Evolutionary conservation across 345 rosid genomes (phyloP), one percentile per base, ranked within the genome.

Genomic region (Hevea brasiliensis): DNA sequence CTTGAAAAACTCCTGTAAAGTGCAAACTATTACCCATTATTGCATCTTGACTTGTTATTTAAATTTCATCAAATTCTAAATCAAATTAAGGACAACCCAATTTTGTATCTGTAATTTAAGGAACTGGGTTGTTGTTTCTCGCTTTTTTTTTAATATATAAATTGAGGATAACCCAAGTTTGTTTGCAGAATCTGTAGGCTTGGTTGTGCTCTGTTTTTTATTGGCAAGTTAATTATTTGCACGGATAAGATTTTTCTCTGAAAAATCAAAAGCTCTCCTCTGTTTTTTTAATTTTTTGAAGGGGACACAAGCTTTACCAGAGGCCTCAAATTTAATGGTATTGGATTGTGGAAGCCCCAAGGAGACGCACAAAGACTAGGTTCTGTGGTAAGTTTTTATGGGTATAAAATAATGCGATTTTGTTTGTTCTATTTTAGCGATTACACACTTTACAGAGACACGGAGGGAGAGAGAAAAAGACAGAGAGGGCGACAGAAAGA

Each of bases 301-400:
- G 76, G 65, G 60, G 55, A 45, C 62, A 9, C 72, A 21, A 53
- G 45, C 27, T 63, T 77, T 27, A 27, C 47, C 37, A 12, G 40
- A 51, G 81, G 73, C 74, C 68, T 62, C 48, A 76, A 68, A 69
- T 63, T 71, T 2, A 57, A 65, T 67, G 59, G n/a, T 37, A 37
- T 41, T 45, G 67, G 81, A 67, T 78, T 54, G 64, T 56, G 78
- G 79, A 70, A 65, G 79, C 56, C 73, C 73, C 54, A 37, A 20
- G 37, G 50, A 53, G 51, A 48, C 60, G 41, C 59, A 50, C 17
- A 45, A 29, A 58, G 65, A 72, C 63, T 40, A 35, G n/a, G 7
- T 71, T 6, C 45, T 13, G 79, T 45, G 84, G 85, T 77, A 77
- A 78, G 81, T 75, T 67, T 59, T 72, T 41, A 15, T 56, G 4